phyloP scores from a whole-genome alignment of 768 basidiomycete genomes.

The Xerocomus brunneocitrinus region DNA sequence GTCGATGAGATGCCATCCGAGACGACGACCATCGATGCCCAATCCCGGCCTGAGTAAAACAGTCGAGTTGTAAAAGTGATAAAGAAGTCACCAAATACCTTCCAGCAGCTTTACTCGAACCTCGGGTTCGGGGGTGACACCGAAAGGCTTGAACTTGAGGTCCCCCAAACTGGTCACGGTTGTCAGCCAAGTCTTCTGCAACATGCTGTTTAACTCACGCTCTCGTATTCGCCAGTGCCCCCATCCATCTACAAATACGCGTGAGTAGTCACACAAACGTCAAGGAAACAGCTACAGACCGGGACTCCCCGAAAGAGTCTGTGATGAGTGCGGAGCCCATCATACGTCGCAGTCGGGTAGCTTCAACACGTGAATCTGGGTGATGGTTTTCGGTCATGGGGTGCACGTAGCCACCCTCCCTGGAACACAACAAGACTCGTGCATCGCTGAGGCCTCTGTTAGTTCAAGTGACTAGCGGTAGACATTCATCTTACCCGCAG shows the following conservation, averaged over 20 bases:
- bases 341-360: conserved; percentile 79
- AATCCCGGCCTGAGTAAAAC: conserved; percentile 58
- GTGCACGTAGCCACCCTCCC: conserved; percentile 64
- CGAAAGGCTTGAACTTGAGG: conserved; percentile 81
- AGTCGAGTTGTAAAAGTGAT: background rate
- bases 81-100: conserved; percentile 41
- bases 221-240: conserved; percentile 86
- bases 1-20: conserved; percentile 92
- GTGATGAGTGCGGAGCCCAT: conserved; percentile 87
- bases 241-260: conserved; percentile 75
- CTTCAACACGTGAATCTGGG: conserved; percentile 86
- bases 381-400: conserved; percentile 95
- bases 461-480: conserved; percentile 2
- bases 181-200: conserved; percentile 2
- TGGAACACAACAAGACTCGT: conserved; percentile 76
- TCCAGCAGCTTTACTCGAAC: conserved; percentile 69
- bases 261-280: background rate
- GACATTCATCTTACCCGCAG: conserved; percentile 59
- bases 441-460: conserved; percentile 61
- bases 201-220: conserved; percentile 46
- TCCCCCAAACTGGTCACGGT: conserved; percentile 69
- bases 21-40: conserved; percentile 84
- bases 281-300: conserved; percentile 40
- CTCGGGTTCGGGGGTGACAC: conserved; percentile 92
- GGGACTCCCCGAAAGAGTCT: conserved; percentile 90